Evolutionary conservation across 1,284 basidiomycete genomes (phyloP), one percentile per base, ranked within the genome.

Genomic region (Golubevia pallescens): DNA sequence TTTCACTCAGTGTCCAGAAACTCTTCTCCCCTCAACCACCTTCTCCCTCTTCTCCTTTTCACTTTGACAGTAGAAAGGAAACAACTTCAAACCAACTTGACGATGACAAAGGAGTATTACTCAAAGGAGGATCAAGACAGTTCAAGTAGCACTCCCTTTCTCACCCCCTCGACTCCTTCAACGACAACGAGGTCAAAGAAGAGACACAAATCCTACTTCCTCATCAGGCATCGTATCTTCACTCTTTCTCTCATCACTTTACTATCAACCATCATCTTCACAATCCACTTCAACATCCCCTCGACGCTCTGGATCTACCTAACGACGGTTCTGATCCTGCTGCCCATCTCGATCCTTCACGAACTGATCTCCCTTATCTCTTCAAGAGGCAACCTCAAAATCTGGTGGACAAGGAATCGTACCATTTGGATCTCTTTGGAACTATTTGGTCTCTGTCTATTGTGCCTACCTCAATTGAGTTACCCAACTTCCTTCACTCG

Each of bases 241-340:
- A 48, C 13, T 48, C 16, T 48, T 13, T 16, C 42, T 10, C 16
- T 48, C 8, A 16, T 48, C 16, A 48, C 42, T 48, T 13, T 48
- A 13, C 42, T 48, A 48, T 48, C 42, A 48, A 13, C 16, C 42
- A 24, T 48, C 14, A 23, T 21, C n/a, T 60, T 66, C 10, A 60
- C 51, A 58, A 56, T 63, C 19, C 68, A 69, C 58, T 71, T 71
- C 55, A 53, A 19, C 54, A 55, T 71, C 10, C 70, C 69, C 3
- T 69, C 63, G 1, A 71, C 70, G 3, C 38, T 71, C 2, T 65
- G 62, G 20, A 3, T 69, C 13, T 71, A 71, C 59, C 34, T 69
- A 2, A 52, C 61, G 16, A n/a, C 51, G 6, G 34, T 71, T n/a
- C 58, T 34, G 8, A 58, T 66, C 42, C 59, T 63, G 20, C 21